A percentile compares a stretch with the other conserved stretches of the same genome.
These are phyloP conservation scores for Niebla homalea DNA, from an alignment of 495 filamentous ascomycete species.

Conservation along the genomic window DNA sequence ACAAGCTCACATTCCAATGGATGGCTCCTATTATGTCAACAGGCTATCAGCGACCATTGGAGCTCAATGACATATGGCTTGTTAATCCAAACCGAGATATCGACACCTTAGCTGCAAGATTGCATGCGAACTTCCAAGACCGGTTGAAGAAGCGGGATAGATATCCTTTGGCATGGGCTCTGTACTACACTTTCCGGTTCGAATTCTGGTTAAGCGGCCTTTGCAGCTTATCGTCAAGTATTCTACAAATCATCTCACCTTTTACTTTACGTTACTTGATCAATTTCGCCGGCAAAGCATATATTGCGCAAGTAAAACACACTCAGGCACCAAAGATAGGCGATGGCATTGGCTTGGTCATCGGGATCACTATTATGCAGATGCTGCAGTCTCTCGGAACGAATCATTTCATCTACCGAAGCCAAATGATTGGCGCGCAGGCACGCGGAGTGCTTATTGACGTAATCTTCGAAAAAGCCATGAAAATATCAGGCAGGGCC, in stretches of 20 bases:
- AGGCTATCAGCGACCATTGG: slow-evolving; percentile 74
- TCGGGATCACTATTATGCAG: slow-evolving; percentile 70
- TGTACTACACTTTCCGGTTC: slow-evolving; percentile 75
- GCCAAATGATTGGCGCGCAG: slow-evolving; percentile 71
- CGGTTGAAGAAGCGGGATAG: slow-evolving; percentile 54
- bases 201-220: slow-evolving; percentile 77
- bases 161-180: slow-evolving; percentile 60
- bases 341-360: slow-evolving; percentile 54
- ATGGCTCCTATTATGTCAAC: slow-evolving; percentile 48
- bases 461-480: slow-evolving; percentile 67
- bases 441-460: slow-evolving; percentile 59
- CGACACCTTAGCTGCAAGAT: slow-evolving; percentile 47
- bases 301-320: slow-evolving; percentile 36
- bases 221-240: slow-evolving; percentile 57
- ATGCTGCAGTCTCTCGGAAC: slow-evolving; percentile 54
- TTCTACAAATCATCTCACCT: slow-evolving; percentile 61
- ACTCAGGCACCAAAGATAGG: slow-evolving; percentile 46
- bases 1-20: slow-evolving; percentile 46
- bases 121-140: slow-evolving; percentile 52
- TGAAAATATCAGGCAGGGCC: slow-evolving; percentile 67
- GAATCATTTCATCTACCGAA: slow-evolving; percentile 72
- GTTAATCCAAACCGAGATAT: slow-evolving; percentile 72
- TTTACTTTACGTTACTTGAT: slow-evolving; percentile 66
- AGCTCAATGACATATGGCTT: slow-evolving; percentile 72
- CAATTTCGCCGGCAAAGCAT: slow-evolving; percentile 67